Percentiles rank a stretch among this genome's conserved stretches.
Conservation (phyloP, 2,329 filamentous ascomycete genomes). For the Botrytis tulipae region DNA sequence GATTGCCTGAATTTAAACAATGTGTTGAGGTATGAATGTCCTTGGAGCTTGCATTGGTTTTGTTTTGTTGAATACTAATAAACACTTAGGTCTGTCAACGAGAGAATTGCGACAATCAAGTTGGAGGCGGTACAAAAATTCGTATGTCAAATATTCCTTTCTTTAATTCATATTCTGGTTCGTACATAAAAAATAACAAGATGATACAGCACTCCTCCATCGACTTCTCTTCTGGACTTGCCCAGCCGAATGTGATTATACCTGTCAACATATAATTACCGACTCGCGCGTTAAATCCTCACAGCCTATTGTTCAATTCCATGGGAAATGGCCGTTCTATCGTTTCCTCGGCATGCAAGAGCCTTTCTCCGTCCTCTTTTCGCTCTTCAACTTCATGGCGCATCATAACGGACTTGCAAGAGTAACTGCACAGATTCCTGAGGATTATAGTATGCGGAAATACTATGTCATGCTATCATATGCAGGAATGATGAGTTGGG, state of each 20-base stretch:
- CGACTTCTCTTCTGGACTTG: constrained; percentile 91
- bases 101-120: constrained; percentile 72
- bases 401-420: constrained; percentile 75
- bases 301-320: constrained; percentile 80
- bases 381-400: constrained; percentile 83
- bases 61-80: constrained; percentile 22
- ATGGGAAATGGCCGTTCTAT: constrained; percentile 98
- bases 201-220: constrained; percentile 67
- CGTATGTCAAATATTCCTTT: constrained; percentile 28
- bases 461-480: constrained; percentile 82
- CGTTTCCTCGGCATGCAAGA: constrained; percentile 92
- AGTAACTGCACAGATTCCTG: constrained; percentile 68
- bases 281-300: constrained; percentile 63
- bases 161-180: background rate
- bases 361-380: constrained; percentile 90
- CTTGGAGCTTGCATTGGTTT: background rate
- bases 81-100: constrained; percentile 66
- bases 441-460: constrained; percentile 69
- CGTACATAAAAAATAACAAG: constrained; percentile 26
- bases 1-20: constrained; percentile 79
- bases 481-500: constrained; percentile 80
- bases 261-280: constrained; percentile 92
- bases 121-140: constrained; percentile 46
- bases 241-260: constrained; percentile 93
- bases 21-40: constrained; percentile 68